Base-by-base conservation (phyloP, 352 stramenopile genomes). In the Globisporangium paroecandrum region DNA sequence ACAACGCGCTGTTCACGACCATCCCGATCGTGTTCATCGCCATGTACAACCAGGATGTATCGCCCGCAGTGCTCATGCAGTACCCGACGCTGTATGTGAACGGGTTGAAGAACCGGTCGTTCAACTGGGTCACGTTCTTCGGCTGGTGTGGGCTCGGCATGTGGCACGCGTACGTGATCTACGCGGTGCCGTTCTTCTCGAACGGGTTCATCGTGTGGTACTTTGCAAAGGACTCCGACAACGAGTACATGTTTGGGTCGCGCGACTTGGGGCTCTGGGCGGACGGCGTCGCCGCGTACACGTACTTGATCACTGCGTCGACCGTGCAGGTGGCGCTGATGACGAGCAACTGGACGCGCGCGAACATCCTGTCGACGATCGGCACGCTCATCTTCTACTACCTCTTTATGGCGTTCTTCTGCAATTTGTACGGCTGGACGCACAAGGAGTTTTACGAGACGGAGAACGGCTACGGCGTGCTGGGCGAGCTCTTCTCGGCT, bases 21-120 rank as follows among this genome's bases (percentile, higher is more conserved):
- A 94, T 96, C 62, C 89, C 89, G 15, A 96, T 96, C 64, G 89
- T 96, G 25, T 67, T 96, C 46, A 93, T 96, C 64, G 89, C 89
- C 38, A 96, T 96, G 87, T 96, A 95, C 77, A 96, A 96, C 63
- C 89, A 96, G 68, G 89, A 96, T 34, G 87, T 95, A 29, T 94
- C 83, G n/a, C 87, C 89, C 41, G 84, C 85, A 0, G 89, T 94
- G 59, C 77, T 96, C 20, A 95, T 95, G 89, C 89, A 96, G 69
- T 96, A 96, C 70, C 89, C 89, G 15, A 94, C 87, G 18, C 74
- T 96, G 70, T 96, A 96, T 54, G 81, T 90, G 62, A 96, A 96
- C 58, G 89, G 89, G 1, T 61, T 96, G 34, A 92, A 94, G 76
- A 95, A 94, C 60, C 82, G 89, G 2, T 95, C 87, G 62, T 96